Evolutionary conservation across 2,329 filamentous ascomycete genomes (phyloP).

Genomic region (Arthrobotrys megalospora): DNA sequence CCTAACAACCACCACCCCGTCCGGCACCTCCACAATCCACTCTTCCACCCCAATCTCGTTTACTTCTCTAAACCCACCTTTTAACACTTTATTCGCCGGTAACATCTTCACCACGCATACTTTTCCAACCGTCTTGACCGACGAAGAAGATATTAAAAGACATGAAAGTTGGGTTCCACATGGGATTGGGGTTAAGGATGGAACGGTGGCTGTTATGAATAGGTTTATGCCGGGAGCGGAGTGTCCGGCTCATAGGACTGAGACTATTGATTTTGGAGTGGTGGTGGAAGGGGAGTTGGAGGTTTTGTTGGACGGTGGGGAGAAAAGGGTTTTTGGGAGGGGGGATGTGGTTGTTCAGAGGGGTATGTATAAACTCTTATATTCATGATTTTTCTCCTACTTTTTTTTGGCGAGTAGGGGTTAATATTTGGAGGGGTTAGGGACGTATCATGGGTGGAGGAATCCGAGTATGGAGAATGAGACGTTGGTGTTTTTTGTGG

Average conservation of each 20-base stretch:
- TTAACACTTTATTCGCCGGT: conserved; percentile 28
- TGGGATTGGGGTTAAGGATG: conserved; percentile 63
- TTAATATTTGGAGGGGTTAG: not conserved
- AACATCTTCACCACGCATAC: conserved; percentile 45
- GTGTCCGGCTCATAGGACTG: conserved; percentile 72
- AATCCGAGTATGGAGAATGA: conserved; percentile 54
- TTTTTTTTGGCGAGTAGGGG: too few species aligned
- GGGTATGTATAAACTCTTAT: conserved; percentile 64
- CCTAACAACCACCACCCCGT: conserved; percentile 32
- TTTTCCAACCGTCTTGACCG: conserved; percentile 27
- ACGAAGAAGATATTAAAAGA: conserved; percentile 41
- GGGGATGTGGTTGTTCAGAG: conserved; percentile 74
- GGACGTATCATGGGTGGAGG: conserved; percentile 54
- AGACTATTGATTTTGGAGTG: conserved; percentile 73
- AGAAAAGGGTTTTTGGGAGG: conserved; percentile 69
- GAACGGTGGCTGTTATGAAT: conserved; percentile 70
- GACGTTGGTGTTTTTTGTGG: conserved; percentile 58
- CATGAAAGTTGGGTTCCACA: conserved; percentile 30
- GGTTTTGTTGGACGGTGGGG: conserved; percentile 72
- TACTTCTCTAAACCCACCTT: conserved; percentile 18
- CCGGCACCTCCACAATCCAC: conserved; percentile 13
- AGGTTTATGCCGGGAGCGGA: conserved; percentile 70
- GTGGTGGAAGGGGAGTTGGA: conserved; percentile 73
- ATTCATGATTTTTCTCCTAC: too few species aligned
- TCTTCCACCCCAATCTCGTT: conserved; percentile 24